Evolutionary conservation across 345 rosid genomes (phyloP).

Genomic region (Clarkia xantiana): DNA sequence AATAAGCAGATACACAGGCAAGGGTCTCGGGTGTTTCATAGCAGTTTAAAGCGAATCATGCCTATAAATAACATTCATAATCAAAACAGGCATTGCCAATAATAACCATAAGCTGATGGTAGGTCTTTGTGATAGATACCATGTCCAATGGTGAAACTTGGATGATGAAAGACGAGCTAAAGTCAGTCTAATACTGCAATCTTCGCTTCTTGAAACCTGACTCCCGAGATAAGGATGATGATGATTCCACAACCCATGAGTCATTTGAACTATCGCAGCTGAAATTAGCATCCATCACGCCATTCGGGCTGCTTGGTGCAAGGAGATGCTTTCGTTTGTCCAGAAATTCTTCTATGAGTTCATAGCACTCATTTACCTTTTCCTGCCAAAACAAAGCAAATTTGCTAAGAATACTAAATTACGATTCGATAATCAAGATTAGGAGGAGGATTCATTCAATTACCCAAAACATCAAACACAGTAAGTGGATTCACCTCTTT

Average conservation of each 20-base stretch:
- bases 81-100: no score
- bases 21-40: no score
- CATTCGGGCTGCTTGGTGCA: slow-evolving; percentile 23
- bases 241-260: slow-evolving; percentile 38
- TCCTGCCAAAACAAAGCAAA: slow-evolving; percentile 25
- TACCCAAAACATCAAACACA: no score
- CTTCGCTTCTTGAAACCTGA: slow-evolving; percentile 50
- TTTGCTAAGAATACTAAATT: not conserved
- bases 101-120: no score
- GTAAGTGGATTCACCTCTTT: no score
- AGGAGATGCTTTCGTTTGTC: slow-evolving; percentile 9
- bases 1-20: no score
- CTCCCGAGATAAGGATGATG: slow-evolving; percentile 21
- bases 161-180: not conserved
- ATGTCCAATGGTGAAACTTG: no score
- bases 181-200: slow-evolving; percentile 29
- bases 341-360: slow-evolving; percentile 33
- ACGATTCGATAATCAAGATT: no score
- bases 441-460: no score
- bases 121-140: no score
- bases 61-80: no score
- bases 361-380: slow-evolving; percentile 46
- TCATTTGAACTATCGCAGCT: slow-evolving; percentile 54
- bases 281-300: slow-evolving; percentile 43
- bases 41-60: no score